Base-by-base conservation (phyloP, 2,329 filamentous ascomycete genomes). In the Ceratocystis huliohia region DNA sequence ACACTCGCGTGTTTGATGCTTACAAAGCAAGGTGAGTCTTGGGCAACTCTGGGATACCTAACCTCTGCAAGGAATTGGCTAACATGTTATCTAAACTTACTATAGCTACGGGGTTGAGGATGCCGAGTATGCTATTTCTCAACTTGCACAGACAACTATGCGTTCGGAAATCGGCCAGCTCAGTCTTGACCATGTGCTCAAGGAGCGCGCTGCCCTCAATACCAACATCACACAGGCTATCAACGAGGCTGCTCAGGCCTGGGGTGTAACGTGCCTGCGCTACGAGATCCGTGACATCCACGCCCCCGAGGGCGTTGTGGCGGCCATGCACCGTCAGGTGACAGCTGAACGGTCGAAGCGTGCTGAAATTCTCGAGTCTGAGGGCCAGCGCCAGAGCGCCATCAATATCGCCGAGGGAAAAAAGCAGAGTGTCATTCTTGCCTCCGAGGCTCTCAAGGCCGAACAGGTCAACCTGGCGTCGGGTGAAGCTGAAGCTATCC, bases 201-300 rank as follows among this genome's bases (percentile, higher is more conserved):
- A 97, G 76, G 94, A 99, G 81, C 91, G 94, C 70, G 91, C 92
- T 2, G 90, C 91, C 22, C 86, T 99, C 71, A 99, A 99, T 80
- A 91, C 86, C 70, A 97, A 99, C 78, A 99, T 99, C 75, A 97
- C 94, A n/a, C 88, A 90, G 67, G 93, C 94, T 56, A 97, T 99
- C 82, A 99, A 99, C 76, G 93, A 97, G 76, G 94, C 94, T 1
- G 93, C 94, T 3, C 88, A 95, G 72, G 93, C 93, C 65, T 99
- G 94, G 94, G 94, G 94, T 68, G 91, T 99, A 22, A 90, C 91
- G 44, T 99, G 94, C 74, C 82, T 99, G 69, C 88, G 94, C 67
- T 99, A 99, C 80, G 94, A 99, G 78, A 99, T 99, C 75, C 84
- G 94, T 71, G 94, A 99, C 76, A 99, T 99, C 73, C 94, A 99